Evolutionary conservation across 148 eudicot genomes (phyloP).

Genomic region (Rhododendron griersonianum): DNA sequence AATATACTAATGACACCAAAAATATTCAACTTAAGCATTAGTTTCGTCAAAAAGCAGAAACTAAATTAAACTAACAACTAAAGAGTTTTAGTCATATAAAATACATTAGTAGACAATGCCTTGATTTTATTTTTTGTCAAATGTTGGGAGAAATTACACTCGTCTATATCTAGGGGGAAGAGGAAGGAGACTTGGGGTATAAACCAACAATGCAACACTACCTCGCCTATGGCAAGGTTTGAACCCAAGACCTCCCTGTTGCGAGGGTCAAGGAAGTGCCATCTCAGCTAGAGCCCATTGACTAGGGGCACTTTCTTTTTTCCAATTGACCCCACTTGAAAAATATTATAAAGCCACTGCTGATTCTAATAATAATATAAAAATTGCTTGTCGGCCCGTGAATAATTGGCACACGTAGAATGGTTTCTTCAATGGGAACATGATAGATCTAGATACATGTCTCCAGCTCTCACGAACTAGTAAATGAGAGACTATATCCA

Average conservation of each 20-base stretch:
- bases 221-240: background rate
- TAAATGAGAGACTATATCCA: background rate
- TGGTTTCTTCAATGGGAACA: background rate
- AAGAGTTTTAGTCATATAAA: background rate
- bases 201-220: background rate
- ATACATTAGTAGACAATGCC: background rate
- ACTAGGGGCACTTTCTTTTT: background rate
- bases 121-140: background rate
- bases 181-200: background rate
- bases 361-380: background rate
- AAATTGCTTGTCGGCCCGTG: background rate
- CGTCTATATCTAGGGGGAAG: background rate
- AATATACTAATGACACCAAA: background rate
- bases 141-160: background rate
- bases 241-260: background rate
- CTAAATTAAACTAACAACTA: background rate
- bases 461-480: background rate
- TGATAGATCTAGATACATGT: background rate
- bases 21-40: background rate
- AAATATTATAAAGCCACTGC: background rate
- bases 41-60: background rate
- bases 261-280: background rate
- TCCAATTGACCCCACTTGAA: background rate
- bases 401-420: background rate
- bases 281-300: background rate